Base-by-base conservation (phyloP, 2,329 filamentous ascomycete genomes). In the Akanthomyces uredinophilus region DNA sequence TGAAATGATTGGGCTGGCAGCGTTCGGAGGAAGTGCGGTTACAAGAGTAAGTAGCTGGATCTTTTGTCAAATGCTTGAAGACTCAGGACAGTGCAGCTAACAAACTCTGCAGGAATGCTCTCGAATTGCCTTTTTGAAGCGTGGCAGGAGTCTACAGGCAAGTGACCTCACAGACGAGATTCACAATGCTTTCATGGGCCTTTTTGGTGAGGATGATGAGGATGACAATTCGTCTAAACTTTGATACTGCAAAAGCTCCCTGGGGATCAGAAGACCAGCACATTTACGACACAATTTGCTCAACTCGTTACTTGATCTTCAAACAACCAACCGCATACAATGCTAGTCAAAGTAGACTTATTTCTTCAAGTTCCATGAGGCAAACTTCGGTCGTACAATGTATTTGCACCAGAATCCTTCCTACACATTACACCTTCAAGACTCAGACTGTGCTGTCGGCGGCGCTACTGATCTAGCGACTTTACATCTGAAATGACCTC, bases 111-210 rank as follows among this genome's bases (percentile, higher is more conserved):
- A 85, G 84, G 85, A 96, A 73, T 96, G 90, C 72, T 97, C 94
- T 22, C 84, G 91, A 55, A 79, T 93, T 63, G 95, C 95, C 0
- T 99, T 96, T 75, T 81, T 85, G 68, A 90, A 93, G 74, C 91
- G 88, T 70, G 94, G 95, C 1, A 84, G 95, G 66, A 92, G 90
- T 71, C 77, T 99, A 72, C 95, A 98, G 78, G 95, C 95, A 1
- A 92, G 90, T 67, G 95, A 98, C 75, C 77, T 99, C 72, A 97
- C 94, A 0, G 92, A 95, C 20, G 89, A 96, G 76, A 90, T 99
- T 11, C 89, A 96, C 70, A 79, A 79, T 39, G 90, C 92, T 0
- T 98, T 97, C 74, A 74, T 90, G 69, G 86, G 87, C 64, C 74
- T 96, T 20, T 89, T 97, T 70, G 93, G 92, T 0, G 90, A 93